phyloP scores from a whole-genome alignment of 352 stramenopile genomes.

The Elongisporangium senticosum region DNA sequence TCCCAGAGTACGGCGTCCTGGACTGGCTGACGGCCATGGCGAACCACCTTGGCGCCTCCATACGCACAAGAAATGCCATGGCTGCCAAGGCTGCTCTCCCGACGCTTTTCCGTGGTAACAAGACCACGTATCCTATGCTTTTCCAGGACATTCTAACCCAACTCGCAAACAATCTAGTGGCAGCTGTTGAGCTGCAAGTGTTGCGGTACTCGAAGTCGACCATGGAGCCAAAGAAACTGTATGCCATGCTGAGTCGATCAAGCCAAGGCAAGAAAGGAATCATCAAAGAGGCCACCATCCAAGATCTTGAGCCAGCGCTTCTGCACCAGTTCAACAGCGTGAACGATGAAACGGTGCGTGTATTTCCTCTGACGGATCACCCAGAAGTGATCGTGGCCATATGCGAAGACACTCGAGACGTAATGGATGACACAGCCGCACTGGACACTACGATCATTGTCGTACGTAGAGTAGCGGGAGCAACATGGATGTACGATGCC shows the following conservation, averaged over 20 bases:
- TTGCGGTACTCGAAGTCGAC: constrained; percentile 12
- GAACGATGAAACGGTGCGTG: background rate
- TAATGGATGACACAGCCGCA: constrained; percentile 15
- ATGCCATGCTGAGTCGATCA: background rate
- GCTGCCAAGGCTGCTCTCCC: constrained; percentile 15
- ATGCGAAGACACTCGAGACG: constrained; percentile 21
- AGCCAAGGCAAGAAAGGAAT: background rate
- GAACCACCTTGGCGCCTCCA: constrained; percentile 38
- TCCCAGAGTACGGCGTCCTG: constrained; percentile 57
- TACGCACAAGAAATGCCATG: constrained; percentile 24
- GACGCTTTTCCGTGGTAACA: constrained; percentile 56
- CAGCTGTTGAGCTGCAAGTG: constrained; percentile 31
- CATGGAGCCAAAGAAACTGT: constrained; percentile 1
- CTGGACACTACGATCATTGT: constrained; percentile 29
- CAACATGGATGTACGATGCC: constrained; percentile 51
- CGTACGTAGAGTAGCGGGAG: constrained; percentile 35
- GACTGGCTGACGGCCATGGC: constrained; percentile 39
- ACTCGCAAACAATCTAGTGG: constrained; percentile 36
- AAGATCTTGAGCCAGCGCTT: background rate
- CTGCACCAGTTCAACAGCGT: constrained; percentile 6
- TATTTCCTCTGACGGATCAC: constrained; percentile 5
- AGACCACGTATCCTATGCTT: constrained; percentile 28
- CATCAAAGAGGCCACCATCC: background rate
- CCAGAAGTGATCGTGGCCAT: constrained; percentile 17
- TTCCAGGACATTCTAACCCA: constrained; percentile 28